Evolutionary conservation across 495 filamentous ascomycete species (phyloP), one percentile per base, ranked within the genome.

Genomic region (Cercophora scortea): DNA sequence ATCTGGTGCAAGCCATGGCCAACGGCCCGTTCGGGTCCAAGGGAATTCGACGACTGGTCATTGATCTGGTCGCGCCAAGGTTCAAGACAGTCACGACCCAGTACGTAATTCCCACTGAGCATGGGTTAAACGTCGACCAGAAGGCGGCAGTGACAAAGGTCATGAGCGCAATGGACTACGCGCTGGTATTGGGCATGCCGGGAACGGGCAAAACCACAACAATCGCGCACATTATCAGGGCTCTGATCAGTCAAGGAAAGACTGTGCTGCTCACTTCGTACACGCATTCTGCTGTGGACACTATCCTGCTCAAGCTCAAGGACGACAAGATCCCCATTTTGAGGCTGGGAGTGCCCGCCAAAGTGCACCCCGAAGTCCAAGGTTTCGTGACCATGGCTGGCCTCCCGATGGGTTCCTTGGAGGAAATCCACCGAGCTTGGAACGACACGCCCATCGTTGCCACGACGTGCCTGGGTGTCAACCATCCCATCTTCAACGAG

Each of bases 201-300:
- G 93, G 93, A 9, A 98, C 93, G 9, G 93, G 93, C 46, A 98
- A 98, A 64, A 98, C 93, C 6, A 96, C 93, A 0, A 98, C 93
- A 1, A 96, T 97, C 60, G 87, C 91, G 7, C 91, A 97, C 65
- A 96, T 98, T 56, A 96, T 98, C 65, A 85, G 90, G 16, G 88
- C 92, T 10, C 77, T 98, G 35, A 86, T 95, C 13, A 77, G 83
- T 3, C 88, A 95, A 63, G 88, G 90, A 13, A 98, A 96, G 68
- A 91, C 86, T 45, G 89, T 98, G 34, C 74, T 98, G 9, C 71
- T 98, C 46, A 93, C 93, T 9, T 96, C 90, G 0, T 97, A 96
- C 68, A 97, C 92, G 0, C 93, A 98, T 61, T 93, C 90, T 25
- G 93, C 93, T 1, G 93, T 98, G 2, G 93, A 98, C 75, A 98